These are phyloP conservation scores for Psidium friedrichsthalianum DNA, from an alignment of 345 rosid species.

Conservation along the genomic window DNA sequence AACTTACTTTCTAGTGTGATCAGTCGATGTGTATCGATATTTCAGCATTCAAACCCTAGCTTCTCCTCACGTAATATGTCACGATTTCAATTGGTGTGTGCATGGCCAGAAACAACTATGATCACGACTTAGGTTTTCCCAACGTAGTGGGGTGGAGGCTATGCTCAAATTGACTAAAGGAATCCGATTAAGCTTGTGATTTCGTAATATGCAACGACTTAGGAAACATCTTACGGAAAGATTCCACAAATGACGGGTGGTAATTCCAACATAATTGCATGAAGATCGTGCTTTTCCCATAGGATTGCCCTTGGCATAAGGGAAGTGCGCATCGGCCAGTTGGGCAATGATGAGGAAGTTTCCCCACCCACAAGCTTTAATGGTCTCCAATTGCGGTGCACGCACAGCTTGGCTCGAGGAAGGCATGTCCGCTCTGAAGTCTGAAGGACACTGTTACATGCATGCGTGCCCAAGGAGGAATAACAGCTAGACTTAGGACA, in stretches of 20 bases:
- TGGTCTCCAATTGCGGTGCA: neutral
- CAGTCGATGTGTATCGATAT: neutral
- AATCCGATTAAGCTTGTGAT: neutral
- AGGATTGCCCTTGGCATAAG: neutral
- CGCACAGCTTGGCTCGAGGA: neutral
- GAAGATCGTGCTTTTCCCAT: neutral
- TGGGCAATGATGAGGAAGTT: neutral
- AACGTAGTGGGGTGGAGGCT: neutral
- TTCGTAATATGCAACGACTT: neutral
- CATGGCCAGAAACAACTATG: neutral
- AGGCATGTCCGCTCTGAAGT: neutral
- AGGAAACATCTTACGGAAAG: neutral
- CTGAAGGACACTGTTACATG: neutral
- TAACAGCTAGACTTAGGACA: neutral
- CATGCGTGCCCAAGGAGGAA: neutral
- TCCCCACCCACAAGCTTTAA: neutral
- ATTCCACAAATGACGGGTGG: neutral
- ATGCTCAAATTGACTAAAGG: neutral
- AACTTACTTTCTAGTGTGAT: too few relatives aligned
- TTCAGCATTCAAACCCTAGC: neutral
- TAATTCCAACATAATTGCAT: neutral
- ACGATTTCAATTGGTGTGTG: neutral
- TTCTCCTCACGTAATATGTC: neutral
- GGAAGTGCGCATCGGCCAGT: neutral
- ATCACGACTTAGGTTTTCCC: neutral